Base-by-base conservation (phyloP, 805 yeast species). In the Wickerhamomyces pijperi region DNA sequence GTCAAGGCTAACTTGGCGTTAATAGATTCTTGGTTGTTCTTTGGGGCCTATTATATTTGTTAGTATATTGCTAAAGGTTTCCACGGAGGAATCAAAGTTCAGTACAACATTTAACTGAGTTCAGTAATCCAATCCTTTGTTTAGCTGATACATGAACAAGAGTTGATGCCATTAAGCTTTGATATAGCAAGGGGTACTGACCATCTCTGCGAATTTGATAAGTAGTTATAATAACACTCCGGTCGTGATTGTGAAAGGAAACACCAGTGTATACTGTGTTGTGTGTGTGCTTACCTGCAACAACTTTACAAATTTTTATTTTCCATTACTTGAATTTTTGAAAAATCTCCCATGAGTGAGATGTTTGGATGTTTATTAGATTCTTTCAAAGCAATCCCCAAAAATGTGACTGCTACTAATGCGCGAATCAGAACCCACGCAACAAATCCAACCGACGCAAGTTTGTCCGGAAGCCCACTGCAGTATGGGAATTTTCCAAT, bases 1-100 rank as follows among this genome's bases (percentile, higher is more conserved):
- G 85, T 90, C 70, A 92, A 82, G 68, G 95, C 94, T 69, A 92
- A 86, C 78, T 88, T 88, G 72, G 95, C 76, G 95, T 86, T 90
- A 74, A 92, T 79, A 79, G 84, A 81, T 61, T 92, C 98, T 64
- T 82, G 79, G 63, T 74, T 87, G 64, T 73, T 65, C 72, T 82
- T 85, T 79, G 97, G 97, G 85, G 97, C 97, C 95, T 83, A 58
- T 37, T 12, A 19, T 6, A 15, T 16, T 42, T 34, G 73, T 68
- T 68, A 68, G 76, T 70, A 63, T 43, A 3, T 15, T 9, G n/a
- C 11, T 7, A 21, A 21, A 21, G 36, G n/a, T n/a, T 32, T 39
- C 36, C 15, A 14, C 38, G 31, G 15, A 37, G 42, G 23, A 34
- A 19, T 14, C n/a, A n/a, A n/a, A n/a, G n/a, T n/a, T n/a, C n/a